Percentiles rank a stretch among this genome's conserved stretches.
These are phyloP conservation scores for Vitis labrusca DNA, from an alignment of 164 flowering plant genomes.

Conservation along the genomic window DNA sequence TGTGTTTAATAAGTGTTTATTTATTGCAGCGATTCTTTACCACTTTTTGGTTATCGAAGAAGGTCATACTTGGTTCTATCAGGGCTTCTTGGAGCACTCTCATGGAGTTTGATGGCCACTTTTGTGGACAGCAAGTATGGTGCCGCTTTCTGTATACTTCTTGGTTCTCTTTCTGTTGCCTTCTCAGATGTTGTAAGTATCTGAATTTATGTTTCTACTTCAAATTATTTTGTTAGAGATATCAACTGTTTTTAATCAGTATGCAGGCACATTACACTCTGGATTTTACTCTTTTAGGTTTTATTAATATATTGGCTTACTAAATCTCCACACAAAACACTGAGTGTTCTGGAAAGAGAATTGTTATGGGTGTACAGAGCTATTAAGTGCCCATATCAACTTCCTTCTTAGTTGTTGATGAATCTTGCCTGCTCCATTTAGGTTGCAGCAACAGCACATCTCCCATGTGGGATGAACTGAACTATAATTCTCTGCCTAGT, in stretches of 20 bases:
- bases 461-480: too few species aligned
- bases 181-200: conserved; percentile 97
- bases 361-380: too few species aligned
- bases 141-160: conserved; percentile 93
- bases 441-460: too few species aligned
- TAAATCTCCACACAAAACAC: too few species aligned
- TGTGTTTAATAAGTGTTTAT: conserved; percentile 12
- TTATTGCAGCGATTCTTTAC: conserved; percentile 77
- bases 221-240: not conserved
- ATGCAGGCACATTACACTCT: too few species aligned
- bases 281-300: too few species aligned
- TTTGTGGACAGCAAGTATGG: conserved; percentile 82
- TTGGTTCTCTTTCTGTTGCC: conserved; percentile 98
- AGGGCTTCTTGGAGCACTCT: conserved; percentile 92
- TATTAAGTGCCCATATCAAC: too few species aligned
- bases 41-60: conserved; percentile 98
- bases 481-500: too few species aligned
- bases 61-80: conserved; percentile 93
- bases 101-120: conserved; percentile 96
- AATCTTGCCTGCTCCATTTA: too few species aligned
- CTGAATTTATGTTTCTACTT: not conserved
- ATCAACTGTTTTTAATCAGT: not conserved
- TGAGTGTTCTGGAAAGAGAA: too few species aligned
- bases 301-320: too few species aligned
- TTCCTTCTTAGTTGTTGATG: too few species aligned